A percentile compares a stretch with the other conserved stretches of the same genome.
Conservation (phyloP, 2,329 filamentous ascomycete genomes). For the Plenodomus tracheiphilus region DNA sequence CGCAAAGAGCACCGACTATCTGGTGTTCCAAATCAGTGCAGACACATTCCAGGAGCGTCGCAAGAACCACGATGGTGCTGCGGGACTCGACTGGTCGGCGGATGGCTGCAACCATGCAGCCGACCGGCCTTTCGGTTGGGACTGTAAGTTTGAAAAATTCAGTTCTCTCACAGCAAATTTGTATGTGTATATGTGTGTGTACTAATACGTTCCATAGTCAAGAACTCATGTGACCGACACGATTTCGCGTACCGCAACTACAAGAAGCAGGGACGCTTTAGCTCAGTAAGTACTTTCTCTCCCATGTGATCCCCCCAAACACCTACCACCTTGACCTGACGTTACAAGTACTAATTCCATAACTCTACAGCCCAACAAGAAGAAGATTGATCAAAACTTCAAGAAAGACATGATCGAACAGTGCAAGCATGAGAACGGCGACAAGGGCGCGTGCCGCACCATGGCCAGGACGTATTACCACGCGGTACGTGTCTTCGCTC, state of each 20-base stretch:
- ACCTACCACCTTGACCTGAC: no score
- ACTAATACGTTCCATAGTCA: not conserved
- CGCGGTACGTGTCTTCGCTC: not conserved
- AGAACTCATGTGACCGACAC: not conserved
- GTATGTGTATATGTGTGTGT: not conserved
- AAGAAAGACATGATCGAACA: not conserved
- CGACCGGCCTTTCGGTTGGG: conserved; percentile 1
- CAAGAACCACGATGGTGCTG: not conserved
- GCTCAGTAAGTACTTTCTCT: not conserved
- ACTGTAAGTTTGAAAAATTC: conserved; percentile 4
- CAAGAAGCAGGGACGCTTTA: not conserved
- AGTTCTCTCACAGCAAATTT: no score
- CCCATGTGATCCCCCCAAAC: not conserved
- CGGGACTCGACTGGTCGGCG: not conserved
- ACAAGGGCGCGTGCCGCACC: not conserved
- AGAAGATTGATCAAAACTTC: conserved; percentile 2
- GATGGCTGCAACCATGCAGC: not conserved
- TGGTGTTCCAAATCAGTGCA: not conserved
- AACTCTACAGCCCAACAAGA: not conserved
- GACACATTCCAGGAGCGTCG: not conserved
- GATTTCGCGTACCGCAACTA: conserved; percentile 1
- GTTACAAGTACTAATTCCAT: no score
- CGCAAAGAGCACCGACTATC: not conserved
- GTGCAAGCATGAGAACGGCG: not conserved
- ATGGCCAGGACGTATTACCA: not conserved